A percentile compares a stretch with the other conserved stretches of the same genome.
phyloP scores from a whole-genome alignment of 345 rosid species.

The Excoecaria cochinchinensis region DNA sequence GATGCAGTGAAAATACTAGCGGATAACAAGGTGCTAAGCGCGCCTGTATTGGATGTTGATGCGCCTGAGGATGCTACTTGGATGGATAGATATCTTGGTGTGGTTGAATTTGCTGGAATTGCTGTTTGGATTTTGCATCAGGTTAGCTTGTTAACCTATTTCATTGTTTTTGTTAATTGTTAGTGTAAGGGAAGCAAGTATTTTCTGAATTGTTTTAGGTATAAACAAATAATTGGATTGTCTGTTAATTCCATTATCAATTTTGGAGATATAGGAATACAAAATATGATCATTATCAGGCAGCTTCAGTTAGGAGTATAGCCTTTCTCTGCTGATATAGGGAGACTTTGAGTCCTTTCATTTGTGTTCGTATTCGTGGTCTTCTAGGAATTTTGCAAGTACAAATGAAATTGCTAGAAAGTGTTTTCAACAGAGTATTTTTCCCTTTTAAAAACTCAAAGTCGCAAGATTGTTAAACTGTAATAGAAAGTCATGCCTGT shows the following conservation, averaged over 20 bases:
- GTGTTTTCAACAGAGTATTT: neutral
- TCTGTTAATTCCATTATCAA: neutral
- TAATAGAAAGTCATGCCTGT: neutral
- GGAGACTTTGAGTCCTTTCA: neutral
- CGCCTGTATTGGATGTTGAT: constrained; percentile 83
- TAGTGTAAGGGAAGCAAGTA: neutral
- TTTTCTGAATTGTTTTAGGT: neutral
- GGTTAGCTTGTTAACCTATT: constrained; percentile 37
- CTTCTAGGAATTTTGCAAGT: neutral
- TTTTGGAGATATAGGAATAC: neutral
- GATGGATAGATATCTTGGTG: constrained; percentile 92
- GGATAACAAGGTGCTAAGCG: constrained; percentile 63
- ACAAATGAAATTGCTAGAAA: neutral
- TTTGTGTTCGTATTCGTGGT: neutral
- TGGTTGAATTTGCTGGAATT: constrained; percentile 93
- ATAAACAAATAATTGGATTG: too few relatives aligned
- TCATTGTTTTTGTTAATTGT: neutral
- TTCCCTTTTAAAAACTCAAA: neutral
- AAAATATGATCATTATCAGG: neutral
- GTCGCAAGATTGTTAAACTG: neutral
- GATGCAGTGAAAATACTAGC: constrained; percentile 83
- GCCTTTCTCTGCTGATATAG: too few relatives aligned
- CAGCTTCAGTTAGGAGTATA: neutral
- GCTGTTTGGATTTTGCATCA: constrained; percentile 96
- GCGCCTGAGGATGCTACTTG: constrained; percentile 82